phyloP scores from a whole-genome alignment of 306 rosid genomes.

The Acacia melanoxylon region DNA sequence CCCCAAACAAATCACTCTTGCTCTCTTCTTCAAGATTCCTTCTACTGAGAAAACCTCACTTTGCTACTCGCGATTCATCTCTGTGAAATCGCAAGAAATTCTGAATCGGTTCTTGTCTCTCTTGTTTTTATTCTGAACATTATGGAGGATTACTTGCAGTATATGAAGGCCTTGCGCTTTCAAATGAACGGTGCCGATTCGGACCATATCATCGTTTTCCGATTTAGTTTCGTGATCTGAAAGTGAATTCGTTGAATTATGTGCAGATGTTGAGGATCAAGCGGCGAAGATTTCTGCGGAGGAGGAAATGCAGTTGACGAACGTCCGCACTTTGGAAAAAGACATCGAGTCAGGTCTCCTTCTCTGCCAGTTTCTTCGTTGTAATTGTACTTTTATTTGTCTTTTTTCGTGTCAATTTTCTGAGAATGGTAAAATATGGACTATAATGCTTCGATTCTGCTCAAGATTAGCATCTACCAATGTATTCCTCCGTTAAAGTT shows the following conservation, averaged over 20 bases:
- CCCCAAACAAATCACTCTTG: not conserved
- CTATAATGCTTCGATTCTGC: not conserved
- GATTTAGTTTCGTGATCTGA: not conserved
- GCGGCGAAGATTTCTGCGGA: constrained; percentile 73
- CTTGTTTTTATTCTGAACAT: constrained; percentile 7
- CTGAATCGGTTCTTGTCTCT: not conserved
- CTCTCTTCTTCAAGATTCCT: not conserved
- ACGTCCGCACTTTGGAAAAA: constrained; percentile 57
- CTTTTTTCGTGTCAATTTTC: not conserved
- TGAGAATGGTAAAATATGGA: not conserved
- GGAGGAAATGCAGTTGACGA: constrained; percentile 66
- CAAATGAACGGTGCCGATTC: constrained; percentile 76
- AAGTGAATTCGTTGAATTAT: constrained; percentile 7
- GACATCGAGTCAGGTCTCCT: constrained; percentile 65
- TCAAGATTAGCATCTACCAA: not conserved
- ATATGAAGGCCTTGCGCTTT: constrained; percentile 78
- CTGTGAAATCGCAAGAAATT: not conserved
- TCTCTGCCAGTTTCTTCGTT: constrained; percentile 10
- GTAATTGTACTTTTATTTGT: not conserved
- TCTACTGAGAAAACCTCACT: not conserved
- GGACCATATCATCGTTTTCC: not conserved
- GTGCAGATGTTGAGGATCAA: constrained; percentile 59
- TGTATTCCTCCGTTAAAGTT: not conserved
- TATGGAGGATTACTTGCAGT: constrained; percentile 86
- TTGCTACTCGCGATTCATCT: not conserved